These are phyloP conservation scores for Papiliotrema laurentii DNA, from an alignment of 1,284 basidiomycete species.

Conservation along the genomic window DNA sequence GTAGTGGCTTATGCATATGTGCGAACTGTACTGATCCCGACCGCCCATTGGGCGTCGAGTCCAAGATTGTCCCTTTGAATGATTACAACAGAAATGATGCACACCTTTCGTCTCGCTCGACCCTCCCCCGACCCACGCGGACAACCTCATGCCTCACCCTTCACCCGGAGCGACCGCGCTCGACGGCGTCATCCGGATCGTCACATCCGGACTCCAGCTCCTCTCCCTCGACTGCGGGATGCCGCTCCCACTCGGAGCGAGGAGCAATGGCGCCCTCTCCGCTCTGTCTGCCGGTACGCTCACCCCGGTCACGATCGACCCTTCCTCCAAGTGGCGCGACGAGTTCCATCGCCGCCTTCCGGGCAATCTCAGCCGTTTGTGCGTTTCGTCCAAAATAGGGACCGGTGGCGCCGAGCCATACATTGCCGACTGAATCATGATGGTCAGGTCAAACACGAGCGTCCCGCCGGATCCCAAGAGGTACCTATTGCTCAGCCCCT, in stretches of 20 bases:
- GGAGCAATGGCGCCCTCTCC: not conserved
- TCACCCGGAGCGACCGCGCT: not conserved
- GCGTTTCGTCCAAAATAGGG: constrained; percentile 12
- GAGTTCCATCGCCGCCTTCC: not conserved
- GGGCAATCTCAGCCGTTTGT: constrained; percentile 6
- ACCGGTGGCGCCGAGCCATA: constrained; percentile 50
- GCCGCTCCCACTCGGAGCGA: not conserved
- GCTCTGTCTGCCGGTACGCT: not conserved
- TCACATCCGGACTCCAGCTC: constrained; percentile 11
- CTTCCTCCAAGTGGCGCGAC: not conserved
- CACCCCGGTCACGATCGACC: not conserved
- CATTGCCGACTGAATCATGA: constrained; percentile 61
- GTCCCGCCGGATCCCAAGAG: constrained; percentile 83
- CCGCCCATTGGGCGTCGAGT: too few relatives aligned
- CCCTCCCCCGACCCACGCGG: not conserved
- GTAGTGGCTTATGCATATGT: too few relatives aligned
- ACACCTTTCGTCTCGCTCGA: not conserved
- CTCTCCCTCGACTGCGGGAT: not conserved
- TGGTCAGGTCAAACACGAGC: constrained; percentile 81
- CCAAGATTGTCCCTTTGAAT: too few relatives aligned
- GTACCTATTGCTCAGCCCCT: constrained; percentile 54
- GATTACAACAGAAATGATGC: not conserved
- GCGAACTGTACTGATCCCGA: too few relatives aligned
- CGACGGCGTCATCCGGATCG: not conserved
- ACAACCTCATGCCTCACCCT: not conserved